Percentiles rank a stretch among this genome's conserved stretches.
Evolutionary conservation across 116 monocot genomes (phyloP).

Genomic region (Thalassia testudinum): DNA sequence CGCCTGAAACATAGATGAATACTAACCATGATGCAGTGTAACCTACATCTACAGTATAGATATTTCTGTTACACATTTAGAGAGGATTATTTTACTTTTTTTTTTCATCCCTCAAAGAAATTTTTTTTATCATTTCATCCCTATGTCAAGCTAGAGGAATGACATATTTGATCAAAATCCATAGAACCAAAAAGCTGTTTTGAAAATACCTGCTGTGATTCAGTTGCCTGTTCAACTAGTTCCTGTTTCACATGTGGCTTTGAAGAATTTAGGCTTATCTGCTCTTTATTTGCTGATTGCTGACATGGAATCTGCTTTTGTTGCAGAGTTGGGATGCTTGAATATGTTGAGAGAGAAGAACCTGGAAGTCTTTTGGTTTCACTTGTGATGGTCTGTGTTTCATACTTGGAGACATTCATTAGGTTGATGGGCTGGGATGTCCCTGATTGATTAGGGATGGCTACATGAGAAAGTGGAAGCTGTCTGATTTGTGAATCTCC

Average conservation of each 20-base stretch:
- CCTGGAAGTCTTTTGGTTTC: slow-evolving; percentile 35
- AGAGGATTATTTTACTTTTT: too few relatives aligned
- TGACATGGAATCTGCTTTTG: slow-evolving; percentile 31
- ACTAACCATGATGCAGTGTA: too few relatives aligned
- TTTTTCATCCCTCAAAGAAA: too few relatives aligned
- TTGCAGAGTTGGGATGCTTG: slow-evolving; percentile 14
- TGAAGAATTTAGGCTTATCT: slow-evolving; percentile 15
- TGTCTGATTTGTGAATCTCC: slow-evolving; percentile 31
- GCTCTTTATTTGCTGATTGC: slow-evolving; percentile 30
- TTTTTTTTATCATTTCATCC: too few relatives aligned
- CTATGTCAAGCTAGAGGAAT: too few relatives aligned
- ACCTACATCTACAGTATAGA: too few relatives aligned
- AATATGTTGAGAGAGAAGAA: slow-evolving; percentile 14
- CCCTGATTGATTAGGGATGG: slow-evolving; percentile 21
- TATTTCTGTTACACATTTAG: too few relatives aligned
- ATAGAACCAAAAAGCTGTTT: too few relatives aligned
- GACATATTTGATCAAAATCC: too few relatives aligned
- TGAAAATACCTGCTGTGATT: too few relatives aligned
- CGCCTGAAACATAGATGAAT: too few relatives aligned
- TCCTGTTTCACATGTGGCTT: slow-evolving; percentile 44
- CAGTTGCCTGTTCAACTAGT: slow-evolving; percentile 14
- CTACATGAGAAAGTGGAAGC: slow-evolving; percentile 24
- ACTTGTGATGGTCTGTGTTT: slow-evolving; percentile 20
- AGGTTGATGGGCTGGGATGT: slow-evolving; percentile 19
- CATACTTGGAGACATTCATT: slow-evolving; percentile 26